Evolutionary conservation across 2,329 filamentous ascomycete species (phyloP), one percentile per base, ranked within the genome.

Genomic region (Ceratocystis eucalypticola): DNA sequence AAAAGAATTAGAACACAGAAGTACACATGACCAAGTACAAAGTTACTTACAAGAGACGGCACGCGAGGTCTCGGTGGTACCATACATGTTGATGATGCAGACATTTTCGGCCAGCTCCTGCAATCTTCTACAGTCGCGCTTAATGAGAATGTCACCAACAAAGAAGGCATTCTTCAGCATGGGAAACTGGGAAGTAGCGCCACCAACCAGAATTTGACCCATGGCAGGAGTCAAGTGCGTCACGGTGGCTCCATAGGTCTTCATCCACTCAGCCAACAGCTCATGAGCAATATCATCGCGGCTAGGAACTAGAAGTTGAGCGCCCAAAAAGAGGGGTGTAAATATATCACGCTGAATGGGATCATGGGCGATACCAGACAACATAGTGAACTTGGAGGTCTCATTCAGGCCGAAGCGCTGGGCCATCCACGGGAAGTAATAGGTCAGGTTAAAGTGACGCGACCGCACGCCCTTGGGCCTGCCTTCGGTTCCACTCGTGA

Each of bases 391-490:
- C 69, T 82, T 83, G 73, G 87, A 87, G 53, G 89, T 81, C 7
- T 85, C 80, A 0, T 84, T 86, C 61, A 95, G 80, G 62, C 84
- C 80, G 74, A 97, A 97, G 1, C 80, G 84, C 76, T 94, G 78
- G 0, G 90, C 85, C 93, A 97, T 97, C 92, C 91, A 97, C 22
- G 87, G 85, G 73, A 93, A 95, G 77, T 96, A 97, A 71, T 88
- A 86, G 1, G 91, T 84, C 68, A 97, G 78, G 63, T 85, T 88
- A 77, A 88, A 97, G 76, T 97, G 93, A 15, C 93, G 83, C 0
- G 93, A 92, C 66, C 86, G 82, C 12, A 97, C 93, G 70, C 91
- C 91, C 79, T 96, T 96, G 44, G 91, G 91, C 70, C 83, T 80
- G 59, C 89, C 90, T 76, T 95, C 89, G 0, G 80, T 84, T 3